Conservation (phyloP, 768 basidiomycete species). For the Galerina marginata region DNA sequence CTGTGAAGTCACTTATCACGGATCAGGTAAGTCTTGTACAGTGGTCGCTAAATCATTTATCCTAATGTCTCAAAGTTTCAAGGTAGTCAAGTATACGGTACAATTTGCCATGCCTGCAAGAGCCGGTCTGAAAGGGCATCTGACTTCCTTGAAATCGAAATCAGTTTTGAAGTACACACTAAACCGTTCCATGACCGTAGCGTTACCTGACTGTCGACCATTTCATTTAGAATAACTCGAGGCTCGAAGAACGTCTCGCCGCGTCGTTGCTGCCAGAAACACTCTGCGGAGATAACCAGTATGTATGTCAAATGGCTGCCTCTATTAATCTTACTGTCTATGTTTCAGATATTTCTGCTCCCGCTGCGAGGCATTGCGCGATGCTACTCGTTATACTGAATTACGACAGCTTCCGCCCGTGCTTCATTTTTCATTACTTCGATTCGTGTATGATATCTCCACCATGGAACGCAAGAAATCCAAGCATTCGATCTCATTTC, state of each 20-base stretch:
- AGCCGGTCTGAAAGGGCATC: constrained; percentile 69
- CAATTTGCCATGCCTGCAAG: constrained; percentile 73
- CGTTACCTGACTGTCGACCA: not conserved
- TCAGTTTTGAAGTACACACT: constrained; percentile 73
- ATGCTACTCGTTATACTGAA: constrained; percentile 80
- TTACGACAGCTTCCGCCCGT: constrained; percentile 81
- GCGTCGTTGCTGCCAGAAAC: constrained; percentile 70
- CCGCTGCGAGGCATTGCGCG: constrained; percentile 70
- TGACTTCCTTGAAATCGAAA: constrained; percentile 89
- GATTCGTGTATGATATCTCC: constrained; percentile 87
- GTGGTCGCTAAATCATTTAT: not conserved
- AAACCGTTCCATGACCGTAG: not conserved
- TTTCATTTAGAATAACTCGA: constrained; percentile 64
- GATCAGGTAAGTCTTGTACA: constrained; percentile 59
- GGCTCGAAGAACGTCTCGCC: constrained; percentile 75
- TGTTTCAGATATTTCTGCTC: constrained; percentile 77
- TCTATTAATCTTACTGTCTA: constrained; percentile 1
- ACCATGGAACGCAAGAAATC: constrained; percentile 88
- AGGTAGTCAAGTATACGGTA: constrained; percentile 83
- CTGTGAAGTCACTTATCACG: constrained; percentile 70
- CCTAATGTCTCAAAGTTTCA: constrained; percentile 69
- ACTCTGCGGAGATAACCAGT: constrained; percentile 87
- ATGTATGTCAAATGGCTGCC: not conserved
- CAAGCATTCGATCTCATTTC: constrained; percentile 82
- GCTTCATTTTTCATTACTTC: constrained; percentile 88